Conservation (phyloP, 345 rosid genomes). For the Aquilaria sinensis region DNA sequence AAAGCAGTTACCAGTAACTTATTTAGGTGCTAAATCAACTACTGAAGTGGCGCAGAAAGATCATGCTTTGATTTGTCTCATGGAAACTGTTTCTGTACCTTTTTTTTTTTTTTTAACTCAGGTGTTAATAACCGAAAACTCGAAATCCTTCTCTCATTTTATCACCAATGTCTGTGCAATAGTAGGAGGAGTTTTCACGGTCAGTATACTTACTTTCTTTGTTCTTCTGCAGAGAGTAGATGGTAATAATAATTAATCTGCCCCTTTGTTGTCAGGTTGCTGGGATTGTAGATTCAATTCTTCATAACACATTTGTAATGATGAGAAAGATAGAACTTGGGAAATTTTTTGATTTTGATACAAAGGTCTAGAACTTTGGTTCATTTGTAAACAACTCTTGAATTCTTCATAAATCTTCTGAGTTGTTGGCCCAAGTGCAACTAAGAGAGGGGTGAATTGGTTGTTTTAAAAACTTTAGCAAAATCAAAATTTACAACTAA, state of each 20-base stretch:
- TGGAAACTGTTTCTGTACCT: too few species aligned
- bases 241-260: background rate
- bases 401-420: constrained; percentile 9
- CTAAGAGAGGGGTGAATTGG: too few species aligned
- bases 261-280: constrained; percentile 50
- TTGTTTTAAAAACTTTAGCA: too few species aligned
- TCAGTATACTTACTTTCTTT: constrained; percentile 22
- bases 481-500: too few species aligned
- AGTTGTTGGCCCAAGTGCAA: too few species aligned
- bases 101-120: constrained; percentile 17
- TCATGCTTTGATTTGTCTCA: too few species aligned
- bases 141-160: constrained; percentile 79
- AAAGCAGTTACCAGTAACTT: too few species aligned
- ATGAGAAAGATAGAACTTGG: constrained; percentile 86
- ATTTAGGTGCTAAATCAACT: background rate
- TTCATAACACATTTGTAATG: constrained; percentile 67
- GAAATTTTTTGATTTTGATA: constrained; percentile 46
- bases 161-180: constrained; percentile 89
- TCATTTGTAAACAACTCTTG: too few species aligned
- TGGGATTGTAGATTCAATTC: constrained; percentile 75
- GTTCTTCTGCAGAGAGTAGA: background rate
- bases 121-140: constrained; percentile 72
- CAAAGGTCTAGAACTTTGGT: too few species aligned
- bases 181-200: constrained; percentile 94
- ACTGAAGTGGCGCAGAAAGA: background rate